These are phyloP conservation scores for Fomes fomentarius DNA, from an alignment of 1,284 basidiomycete species.

Conservation along the genomic window DNA sequence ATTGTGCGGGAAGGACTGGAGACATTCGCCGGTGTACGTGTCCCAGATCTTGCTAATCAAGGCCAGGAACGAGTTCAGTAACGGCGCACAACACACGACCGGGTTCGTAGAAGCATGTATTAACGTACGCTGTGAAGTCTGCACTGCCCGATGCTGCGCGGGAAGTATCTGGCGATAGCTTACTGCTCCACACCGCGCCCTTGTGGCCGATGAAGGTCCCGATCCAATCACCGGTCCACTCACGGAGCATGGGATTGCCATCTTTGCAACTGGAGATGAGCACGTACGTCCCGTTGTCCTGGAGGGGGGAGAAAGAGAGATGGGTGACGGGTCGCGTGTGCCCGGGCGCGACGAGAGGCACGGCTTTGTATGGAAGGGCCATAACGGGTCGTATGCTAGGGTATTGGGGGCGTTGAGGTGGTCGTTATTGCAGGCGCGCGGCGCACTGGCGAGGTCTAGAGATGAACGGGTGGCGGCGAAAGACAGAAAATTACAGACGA, in stretches of 20 bases:
- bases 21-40: slow-evolving; percentile 82
- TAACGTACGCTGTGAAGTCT: slow-evolving; percentile 93
- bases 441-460: slow-evolving; percentile 48
- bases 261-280: slow-evolving; percentile 96
- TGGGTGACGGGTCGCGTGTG: slow-evolving; percentile 92
- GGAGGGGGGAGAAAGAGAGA: slow-evolving; percentile 86
- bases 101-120: not conserved
- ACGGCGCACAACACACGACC: not conserved
- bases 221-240: slow-evolving; percentile 99
- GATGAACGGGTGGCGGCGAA: slow-evolving; percentile 31
- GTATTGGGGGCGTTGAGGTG: slow-evolving; percentile 26
- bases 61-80: slow-evolving; percentile 12
- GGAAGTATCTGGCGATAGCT: slow-evolving; percentile 86
- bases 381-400: slow-evolving; percentile 33
- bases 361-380: slow-evolving; percentile 53
- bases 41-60: slow-evolving; percentile 94
- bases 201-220: slow-evolving; percentile 99
- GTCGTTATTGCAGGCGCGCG: slow-evolving; percentile 53
- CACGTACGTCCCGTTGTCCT: slow-evolving; percentile 83
- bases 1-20: slow-evolving; percentile 96
- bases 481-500: slow-evolving; percentile 16
- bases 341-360: slow-evolving; percentile 79
- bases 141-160: slow-evolving; percentile 93
- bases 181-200: slow-evolving; percentile 97
- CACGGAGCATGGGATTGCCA: slow-evolving; percentile 94